phyloP scores from a whole-genome alignment of 768 basidiomycete genomes.

The Boletus subcaerulescens region DNA sequence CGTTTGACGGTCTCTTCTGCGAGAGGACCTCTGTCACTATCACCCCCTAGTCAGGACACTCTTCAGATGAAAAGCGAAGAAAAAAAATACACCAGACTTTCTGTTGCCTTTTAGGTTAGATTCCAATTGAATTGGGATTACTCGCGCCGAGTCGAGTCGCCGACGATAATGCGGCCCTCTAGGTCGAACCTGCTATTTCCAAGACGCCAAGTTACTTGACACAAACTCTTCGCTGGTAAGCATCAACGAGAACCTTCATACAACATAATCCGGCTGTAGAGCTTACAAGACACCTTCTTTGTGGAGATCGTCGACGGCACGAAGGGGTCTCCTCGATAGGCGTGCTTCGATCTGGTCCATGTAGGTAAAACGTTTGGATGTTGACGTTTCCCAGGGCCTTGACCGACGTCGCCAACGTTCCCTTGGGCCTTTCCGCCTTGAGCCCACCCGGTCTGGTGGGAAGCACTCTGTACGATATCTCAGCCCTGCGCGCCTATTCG shows the following conservation, averaged over 20 bases:
- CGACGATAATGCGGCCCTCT: no score
- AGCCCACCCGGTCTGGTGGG: not conserved
- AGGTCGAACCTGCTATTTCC: not conserved
- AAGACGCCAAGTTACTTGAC: constrained; percentile 20
- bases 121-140: no score
- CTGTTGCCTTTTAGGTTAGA: no score
- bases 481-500: no score
- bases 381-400: not conserved
- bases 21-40: no score
- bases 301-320: constrained; percentile 33
- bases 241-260: not conserved
- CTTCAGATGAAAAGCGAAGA: no score
- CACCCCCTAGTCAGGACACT: no score
- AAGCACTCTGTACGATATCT: no score
- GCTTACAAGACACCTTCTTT: constrained; percentile 46
- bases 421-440: not conserved
- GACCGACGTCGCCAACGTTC: not conserved
- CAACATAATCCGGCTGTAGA: not conserved
- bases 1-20: no score
- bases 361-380: not conserved
- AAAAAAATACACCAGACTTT: no score
- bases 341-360: constrained; percentile 42
- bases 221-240: constrained; percentile 11
- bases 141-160: no score
- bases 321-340: constrained; percentile 46